These are phyloP conservation scores for Hymenoscyphus occultus DNA, from an alignment of 2,329 filamentous ascomycete genomes.

Conservation along the genomic window DNA sequence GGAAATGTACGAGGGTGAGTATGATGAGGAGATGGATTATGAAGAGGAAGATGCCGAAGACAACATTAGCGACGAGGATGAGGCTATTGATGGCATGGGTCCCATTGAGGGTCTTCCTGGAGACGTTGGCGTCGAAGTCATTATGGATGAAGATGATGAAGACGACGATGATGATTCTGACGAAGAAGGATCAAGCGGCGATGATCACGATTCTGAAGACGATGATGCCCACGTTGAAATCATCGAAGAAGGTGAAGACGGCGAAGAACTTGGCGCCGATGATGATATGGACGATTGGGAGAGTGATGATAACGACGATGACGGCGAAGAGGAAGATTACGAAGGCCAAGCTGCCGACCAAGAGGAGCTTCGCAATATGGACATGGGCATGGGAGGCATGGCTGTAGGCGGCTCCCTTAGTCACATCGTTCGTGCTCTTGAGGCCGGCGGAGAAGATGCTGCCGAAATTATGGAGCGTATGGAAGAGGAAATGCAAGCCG, in stretches of 20 bases:
- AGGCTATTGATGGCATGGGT: slow-evolving; percentile 79
- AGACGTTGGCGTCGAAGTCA: slow-evolving; percentile 65
- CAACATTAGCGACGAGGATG: slow-evolving; percentile 84
- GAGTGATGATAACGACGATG: slow-evolving; percentile 57
- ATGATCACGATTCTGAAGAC: slow-evolving; percentile 55
- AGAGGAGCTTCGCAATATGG: slow-evolving; percentile 45
- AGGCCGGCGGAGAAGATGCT: slow-evolving; percentile 31
- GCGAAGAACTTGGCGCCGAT: slow-evolving; percentile 43
- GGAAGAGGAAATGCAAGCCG: slow-evolving; percentile 38
- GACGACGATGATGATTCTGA: slow-evolving; percentile 50
- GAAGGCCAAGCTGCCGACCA: slow-evolving; percentile 53
- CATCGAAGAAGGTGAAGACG: slow-evolving; percentile 60
- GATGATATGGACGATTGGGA: slow-evolving; percentile 62
- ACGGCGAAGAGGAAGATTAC: slow-evolving; percentile 48
- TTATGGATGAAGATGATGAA: slow-evolving; percentile 74
- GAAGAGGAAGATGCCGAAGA: slow-evolving; percentile 82
- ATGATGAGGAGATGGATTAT: slow-evolving; percentile 88
- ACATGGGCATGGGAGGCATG: slow-evolving; percentile 40
- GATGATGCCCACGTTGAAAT: slow-evolving; percentile 50
- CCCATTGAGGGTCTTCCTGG: slow-evolving; percentile 73
- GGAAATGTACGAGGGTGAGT: slow-evolving; percentile 90
- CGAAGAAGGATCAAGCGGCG: slow-evolving; percentile 60
- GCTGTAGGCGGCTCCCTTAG: slow-evolving; percentile 41
- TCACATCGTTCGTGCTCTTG: slow-evolving; percentile 54
- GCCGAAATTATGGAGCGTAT: slow-evolving; percentile 39